phyloP scores from a whole-genome alignment of 78 protist species.

The Cavenderia fasciculata region DNA sequence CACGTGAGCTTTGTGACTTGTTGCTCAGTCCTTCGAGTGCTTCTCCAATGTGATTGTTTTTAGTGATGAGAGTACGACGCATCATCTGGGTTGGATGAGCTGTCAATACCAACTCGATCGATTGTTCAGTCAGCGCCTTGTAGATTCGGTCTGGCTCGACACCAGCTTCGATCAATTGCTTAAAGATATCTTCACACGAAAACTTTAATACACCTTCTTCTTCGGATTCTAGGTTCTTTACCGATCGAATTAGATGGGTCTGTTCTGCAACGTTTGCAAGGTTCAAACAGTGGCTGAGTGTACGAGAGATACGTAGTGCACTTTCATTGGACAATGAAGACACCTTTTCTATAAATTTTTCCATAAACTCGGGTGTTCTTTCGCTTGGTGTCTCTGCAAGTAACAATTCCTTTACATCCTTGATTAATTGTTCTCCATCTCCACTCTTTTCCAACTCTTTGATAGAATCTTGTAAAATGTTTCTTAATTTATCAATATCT shows the following conservation, averaged over 20 bases:
- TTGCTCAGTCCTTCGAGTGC: conserved; percentile 15
- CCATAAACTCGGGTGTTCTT: conserved; percentile 19
- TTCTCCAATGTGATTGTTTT: conserved; percentile 39
- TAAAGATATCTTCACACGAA: conserved; percentile 42
- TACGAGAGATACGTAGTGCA: conserved; percentile 60
- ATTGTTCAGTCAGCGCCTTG: conserved; percentile 60
- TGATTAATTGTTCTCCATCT: conserved; percentile 44
- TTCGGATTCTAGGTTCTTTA: conserved; percentile 19
- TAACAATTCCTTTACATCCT: neutral
- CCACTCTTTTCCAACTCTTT: conserved; percentile 26
- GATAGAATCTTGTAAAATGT: conserved; percentile 9
- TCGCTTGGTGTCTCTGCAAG: conserved; percentile 25
- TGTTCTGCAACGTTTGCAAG: conserved; percentile 75
- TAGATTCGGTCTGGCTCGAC: conserved; percentile 4
- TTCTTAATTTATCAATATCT: conserved; percentile 28
- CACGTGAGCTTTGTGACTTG: conserved; percentile 12
- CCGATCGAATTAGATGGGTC: conserved; percentile 53
- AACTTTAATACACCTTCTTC: conserved; percentile 54
- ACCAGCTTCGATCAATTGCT: conserved; percentile 5
- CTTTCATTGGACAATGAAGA: neutral
- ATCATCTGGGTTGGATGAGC: conserved; percentile 91
- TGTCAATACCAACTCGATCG: conserved; percentile 87
- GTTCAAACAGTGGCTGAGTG: conserved; percentile 34
- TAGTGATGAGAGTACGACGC: conserved; percentile 80
- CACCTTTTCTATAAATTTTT: neutral